Evolutionary conservation across 345 rosid species (phyloP).

Genomic region (Jatropha curcas): DNA sequence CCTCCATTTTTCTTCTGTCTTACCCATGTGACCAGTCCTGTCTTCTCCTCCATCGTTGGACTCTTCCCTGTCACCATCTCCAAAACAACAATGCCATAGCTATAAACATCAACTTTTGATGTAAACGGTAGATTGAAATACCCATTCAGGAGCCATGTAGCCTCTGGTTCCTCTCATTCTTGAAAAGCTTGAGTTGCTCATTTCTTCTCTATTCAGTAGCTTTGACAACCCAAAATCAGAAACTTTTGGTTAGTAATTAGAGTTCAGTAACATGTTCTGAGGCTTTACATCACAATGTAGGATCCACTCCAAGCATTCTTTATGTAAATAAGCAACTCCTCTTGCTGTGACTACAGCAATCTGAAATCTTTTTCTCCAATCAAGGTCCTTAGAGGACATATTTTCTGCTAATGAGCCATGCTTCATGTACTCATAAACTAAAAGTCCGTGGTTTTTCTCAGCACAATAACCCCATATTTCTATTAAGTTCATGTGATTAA

Average conservation of each 20-base stretch:
- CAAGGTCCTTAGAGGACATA: neutral
- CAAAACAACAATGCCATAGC: constrained; percentile 7
- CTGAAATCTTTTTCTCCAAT: constrained; percentile 4
- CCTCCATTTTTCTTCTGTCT: constrained; percentile 14
- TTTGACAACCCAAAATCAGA: constrained; percentile 11
- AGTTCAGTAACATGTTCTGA: constrained; percentile 10
- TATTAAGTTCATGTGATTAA: constrained; percentile 19
- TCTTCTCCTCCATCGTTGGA: neutral
- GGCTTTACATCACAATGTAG: constrained; percentile 19
- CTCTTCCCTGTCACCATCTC: too few relatives aligned
- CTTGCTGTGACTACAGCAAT: constrained; percentile 13
- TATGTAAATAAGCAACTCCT: constrained; percentile 18
- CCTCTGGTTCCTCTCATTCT: constrained; percentile 14
- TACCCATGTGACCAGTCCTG: neutral
- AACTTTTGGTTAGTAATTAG: neutral
- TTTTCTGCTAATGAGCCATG: constrained; percentile 10
- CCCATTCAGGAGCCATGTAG: neutral
- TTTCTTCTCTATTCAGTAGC: neutral
- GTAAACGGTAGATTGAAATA: constrained; percentile 12
- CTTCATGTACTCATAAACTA: constrained; percentile 17
- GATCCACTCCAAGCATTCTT: constrained; percentile 19
- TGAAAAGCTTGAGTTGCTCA: neutral
- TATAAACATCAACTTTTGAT: constrained; percentile 18
- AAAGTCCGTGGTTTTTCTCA: constrained; percentile 7
- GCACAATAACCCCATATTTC: constrained; percentile 19